phyloP scores from a whole-genome alignment of 2,329 filamentous ascomycete genomes.

The Pseudocercospora vitis region DNA sequence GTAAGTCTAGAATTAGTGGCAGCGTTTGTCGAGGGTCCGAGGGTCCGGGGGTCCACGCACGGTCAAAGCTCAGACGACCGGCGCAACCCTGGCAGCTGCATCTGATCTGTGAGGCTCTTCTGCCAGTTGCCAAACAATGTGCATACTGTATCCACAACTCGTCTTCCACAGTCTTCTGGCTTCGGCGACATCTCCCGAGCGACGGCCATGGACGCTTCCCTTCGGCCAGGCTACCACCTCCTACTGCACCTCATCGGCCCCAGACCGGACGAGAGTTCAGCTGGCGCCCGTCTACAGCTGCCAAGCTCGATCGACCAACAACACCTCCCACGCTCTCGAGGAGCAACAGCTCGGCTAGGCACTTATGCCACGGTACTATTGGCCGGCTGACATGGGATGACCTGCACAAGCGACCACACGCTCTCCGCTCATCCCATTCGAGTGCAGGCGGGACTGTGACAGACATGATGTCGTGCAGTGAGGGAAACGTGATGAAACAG shows the following conservation, averaged over 20 bases:
- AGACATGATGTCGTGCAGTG: slow-evolving; percentile 6
- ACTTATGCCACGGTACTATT: neutral
- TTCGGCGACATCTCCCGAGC: neutral
- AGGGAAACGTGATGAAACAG: slow-evolving; percentile 4
- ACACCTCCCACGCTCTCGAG: neutral
- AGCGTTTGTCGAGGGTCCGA: slow-evolving; percentile 1
- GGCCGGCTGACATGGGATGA: slow-evolving; percentile 6
- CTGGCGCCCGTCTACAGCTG: too few relatives aligned
- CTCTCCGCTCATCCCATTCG: neutral
- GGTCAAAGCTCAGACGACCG: too few relatives aligned
- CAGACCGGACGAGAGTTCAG: neutral
- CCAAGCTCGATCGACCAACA: slow-evolving; percentile 1
- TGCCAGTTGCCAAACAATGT: neutral
- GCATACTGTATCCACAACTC: neutral
- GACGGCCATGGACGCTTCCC: neutral
- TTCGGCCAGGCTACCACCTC: neutral
- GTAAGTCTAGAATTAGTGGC: slow-evolving; percentile 1
- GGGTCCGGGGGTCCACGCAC: too few relatives aligned
- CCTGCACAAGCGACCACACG: neutral
- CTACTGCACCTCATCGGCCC: neutral
- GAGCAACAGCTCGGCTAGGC: neutral
- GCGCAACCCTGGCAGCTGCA: neutral
- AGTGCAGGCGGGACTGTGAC: neutral
- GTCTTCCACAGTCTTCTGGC: too few relatives aligned
- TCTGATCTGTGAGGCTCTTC: neutral